phyloP scores from a whole-genome alignment of 2,329 filamentous ascomycete species.

The Trichophyton simii region DNA sequence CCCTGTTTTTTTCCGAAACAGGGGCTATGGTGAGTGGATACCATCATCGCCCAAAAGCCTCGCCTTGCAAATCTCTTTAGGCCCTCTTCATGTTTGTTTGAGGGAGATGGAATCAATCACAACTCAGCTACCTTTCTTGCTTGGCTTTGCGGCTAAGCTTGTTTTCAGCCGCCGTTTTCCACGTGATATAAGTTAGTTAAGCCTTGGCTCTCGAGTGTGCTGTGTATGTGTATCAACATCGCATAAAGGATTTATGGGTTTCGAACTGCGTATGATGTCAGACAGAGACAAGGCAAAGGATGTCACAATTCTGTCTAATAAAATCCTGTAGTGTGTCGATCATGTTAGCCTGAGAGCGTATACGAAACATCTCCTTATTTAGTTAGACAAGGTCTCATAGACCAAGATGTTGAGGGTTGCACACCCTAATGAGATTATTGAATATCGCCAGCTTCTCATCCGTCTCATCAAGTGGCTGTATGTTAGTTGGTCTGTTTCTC shows the following conservation, averaged over 20 bases:
- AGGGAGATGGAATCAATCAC: background rate
- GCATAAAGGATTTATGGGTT: background rate
- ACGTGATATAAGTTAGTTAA: background rate
- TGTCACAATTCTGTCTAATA: background rate
- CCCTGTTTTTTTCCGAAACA: too few relatives aligned
- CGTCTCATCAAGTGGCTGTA: too few relatives aligned
- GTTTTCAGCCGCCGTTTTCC: background rate
- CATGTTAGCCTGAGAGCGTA: background rate
- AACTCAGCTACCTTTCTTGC: background rate
- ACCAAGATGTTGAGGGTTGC: background rate
- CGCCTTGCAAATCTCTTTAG: too few relatives aligned
- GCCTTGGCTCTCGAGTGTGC: background rate
- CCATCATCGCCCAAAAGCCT: too few relatives aligned
- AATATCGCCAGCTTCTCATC: background rate
- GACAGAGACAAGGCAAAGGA: background rate
- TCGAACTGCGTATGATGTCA: too few relatives aligned
- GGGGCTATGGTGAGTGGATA: too few relatives aligned
- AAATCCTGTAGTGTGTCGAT: background rate
- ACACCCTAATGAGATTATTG: background rate
- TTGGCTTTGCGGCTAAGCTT: background rate
- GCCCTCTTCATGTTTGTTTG: too few relatives aligned
- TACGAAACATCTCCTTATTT: background rate
- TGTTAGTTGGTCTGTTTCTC: too few relatives aligned
- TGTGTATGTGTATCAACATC: background rate
- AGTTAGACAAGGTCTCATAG: background rate